Conservation (phyloP, 1,284 basidiomycete species). For the Neolentinus lepideus region DNA sequence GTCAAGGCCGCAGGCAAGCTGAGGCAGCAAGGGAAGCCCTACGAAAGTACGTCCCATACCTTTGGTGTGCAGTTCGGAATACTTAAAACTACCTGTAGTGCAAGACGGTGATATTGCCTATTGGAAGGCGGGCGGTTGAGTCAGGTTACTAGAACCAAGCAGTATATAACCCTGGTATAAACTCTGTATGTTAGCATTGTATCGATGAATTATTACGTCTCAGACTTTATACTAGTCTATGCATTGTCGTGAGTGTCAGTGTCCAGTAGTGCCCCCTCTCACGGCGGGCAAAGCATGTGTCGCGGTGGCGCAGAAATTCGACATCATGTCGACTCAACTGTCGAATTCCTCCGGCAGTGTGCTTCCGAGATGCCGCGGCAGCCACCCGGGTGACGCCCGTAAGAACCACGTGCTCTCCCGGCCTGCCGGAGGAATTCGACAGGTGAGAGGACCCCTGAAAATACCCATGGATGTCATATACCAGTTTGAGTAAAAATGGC, state of each 20-base stretch:
- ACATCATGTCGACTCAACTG: too few relatives aligned
- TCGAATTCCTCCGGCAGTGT: too few relatives aligned
- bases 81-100: constrained; percentile 39
- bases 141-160: not conserved
- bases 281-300: too few relatives aligned
- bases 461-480: not conserved
- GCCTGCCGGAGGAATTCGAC: too few relatives aligned
- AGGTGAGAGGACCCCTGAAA: not conserved
- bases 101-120: constrained; percentile 80
- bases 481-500: not conserved
- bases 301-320: too few relatives aligned
- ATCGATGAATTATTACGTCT: not conserved
- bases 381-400: too few relatives aligned
- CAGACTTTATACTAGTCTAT: too few relatives aligned
- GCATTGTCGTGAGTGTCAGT: too few relatives aligned
- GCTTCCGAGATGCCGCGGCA: too few relatives aligned
- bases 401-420: too few relatives aligned
- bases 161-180: not conserved
- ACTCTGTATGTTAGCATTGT: not conserved
- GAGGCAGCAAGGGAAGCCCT: constrained; percentile 95
- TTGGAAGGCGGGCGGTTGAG: constrained; percentile 63
- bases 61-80: constrained; percentile 2
- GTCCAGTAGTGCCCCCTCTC: too few relatives aligned
- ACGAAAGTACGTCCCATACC: constrained; percentile 62
- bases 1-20: constrained; percentile 97